Conservation (phyloP, 2,329 filamentous ascomycete genomes). For the Xylogone sp. region DNA sequence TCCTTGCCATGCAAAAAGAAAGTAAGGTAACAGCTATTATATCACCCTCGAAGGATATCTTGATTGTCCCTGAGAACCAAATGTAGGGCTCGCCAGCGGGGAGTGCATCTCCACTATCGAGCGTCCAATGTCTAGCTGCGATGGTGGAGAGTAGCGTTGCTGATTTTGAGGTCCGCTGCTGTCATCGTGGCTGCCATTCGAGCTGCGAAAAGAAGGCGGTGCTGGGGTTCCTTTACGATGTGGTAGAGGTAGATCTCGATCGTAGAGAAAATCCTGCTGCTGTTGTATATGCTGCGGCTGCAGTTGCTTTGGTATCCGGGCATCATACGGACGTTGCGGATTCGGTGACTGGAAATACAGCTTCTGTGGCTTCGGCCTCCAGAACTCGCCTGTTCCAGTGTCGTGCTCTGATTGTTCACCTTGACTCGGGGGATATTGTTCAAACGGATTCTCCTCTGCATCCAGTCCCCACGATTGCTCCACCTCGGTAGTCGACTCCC, state of each 20-base stretch:
- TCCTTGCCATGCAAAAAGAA: too few relatives aligned
- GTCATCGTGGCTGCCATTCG: too few relatives aligned
- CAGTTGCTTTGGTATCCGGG: constrained; percentile 1
- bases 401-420: background rate
- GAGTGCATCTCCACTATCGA: background rate
- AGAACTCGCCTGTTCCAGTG: background rate
- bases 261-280: background rate
- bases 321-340: background rate
- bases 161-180: too few relatives aligned
- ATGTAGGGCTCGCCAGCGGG: background rate
- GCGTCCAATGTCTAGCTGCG: background rate
- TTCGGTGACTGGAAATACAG: background rate
- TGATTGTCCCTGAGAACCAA: background rate
- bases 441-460: background rate
- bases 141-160: background rate
- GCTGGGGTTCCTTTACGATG: background rate
- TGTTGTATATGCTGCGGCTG: constrained; percentile 1
- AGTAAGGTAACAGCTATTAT: too few relatives aligned
- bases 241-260: background rate
- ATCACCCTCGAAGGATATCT: background rate
- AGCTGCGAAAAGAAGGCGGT: background rate
- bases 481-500: background rate
- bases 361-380: background rate
- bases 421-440: background rate
- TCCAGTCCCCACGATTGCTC: background rate